These are phyloP conservation scores for Fusarium sterilihyphosum DNA, from an alignment of 2,329 filamentous ascomycete genomes.

Conservation along the genomic window DNA sequence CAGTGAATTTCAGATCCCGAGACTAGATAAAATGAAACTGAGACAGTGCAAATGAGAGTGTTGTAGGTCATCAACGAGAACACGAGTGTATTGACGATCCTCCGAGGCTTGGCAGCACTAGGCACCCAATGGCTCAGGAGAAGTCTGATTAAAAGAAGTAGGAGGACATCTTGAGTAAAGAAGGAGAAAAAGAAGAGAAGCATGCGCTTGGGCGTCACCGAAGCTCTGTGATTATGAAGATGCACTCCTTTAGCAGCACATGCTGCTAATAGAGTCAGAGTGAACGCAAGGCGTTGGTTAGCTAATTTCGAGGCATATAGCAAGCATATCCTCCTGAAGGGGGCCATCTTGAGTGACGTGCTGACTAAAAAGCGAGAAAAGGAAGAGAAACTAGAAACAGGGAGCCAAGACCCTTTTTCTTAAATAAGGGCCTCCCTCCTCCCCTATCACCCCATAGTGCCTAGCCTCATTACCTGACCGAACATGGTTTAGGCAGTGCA, in stretches of 20 bases:
- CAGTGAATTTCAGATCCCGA: conserved; percentile 47
- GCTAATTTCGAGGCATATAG: background rate
- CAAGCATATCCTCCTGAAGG: background rate
- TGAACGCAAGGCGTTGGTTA: background rate
- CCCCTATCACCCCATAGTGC: background rate
- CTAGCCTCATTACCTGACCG: background rate
- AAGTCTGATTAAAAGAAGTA: conserved; percentile 46
- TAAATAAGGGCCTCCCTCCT: background rate
- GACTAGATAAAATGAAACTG: conserved; percentile 10
- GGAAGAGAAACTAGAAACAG: background rate
- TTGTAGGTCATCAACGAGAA: conserved; percentile 12
- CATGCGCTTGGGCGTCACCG: background rate
- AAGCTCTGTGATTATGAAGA: background rate
- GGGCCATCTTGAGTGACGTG: background rate
- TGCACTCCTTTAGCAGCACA: background rate
- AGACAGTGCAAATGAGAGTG: conserved; percentile 28
- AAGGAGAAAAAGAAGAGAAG: background rate
- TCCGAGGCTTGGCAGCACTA: background rate
- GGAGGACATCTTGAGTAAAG: conserved; percentile 41
- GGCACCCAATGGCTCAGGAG: conserved; percentile 42
- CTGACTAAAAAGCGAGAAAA: background rate
- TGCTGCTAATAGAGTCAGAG: background rate
- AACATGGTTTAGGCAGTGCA: background rate
- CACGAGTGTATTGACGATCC: conserved; percentile 5
- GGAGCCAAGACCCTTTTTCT: background rate